Percentiles rank a stretch among this genome's conserved stretches.
These are phyloP conservation scores for Malus domestica DNA, from an alignment of 306 rosid genomes.

Conservation along the genomic window DNA sequence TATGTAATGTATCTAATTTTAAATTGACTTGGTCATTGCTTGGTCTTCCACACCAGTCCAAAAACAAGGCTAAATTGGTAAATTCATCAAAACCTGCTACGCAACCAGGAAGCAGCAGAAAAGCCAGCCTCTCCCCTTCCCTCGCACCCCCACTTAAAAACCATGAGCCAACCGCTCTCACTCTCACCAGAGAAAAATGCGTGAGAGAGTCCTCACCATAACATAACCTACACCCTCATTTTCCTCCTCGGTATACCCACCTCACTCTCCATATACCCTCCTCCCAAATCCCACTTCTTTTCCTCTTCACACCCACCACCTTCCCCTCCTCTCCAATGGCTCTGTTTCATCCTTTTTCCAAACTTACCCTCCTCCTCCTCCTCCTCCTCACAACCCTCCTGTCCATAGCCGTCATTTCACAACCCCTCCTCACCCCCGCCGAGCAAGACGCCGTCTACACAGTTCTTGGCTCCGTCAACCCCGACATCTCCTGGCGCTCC, in stretches of 20 bases:
- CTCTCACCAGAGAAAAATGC: background rate
- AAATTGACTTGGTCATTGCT: background rate
- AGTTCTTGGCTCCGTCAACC: constrained; percentile 58
- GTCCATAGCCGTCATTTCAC: constrained; percentile 12
- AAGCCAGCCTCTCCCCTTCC: background rate
- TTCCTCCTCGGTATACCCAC: background rate
- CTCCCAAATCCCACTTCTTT: background rate
- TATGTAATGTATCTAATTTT: too few relatives aligned
- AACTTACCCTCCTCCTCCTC: background rate
- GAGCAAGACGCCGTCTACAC: constrained; percentile 45
- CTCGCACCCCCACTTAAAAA: background rate
- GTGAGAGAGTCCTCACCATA: background rate
- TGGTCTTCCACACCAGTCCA: background rate
- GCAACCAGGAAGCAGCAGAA: background rate
- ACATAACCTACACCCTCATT: background rate
- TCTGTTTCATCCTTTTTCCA: background rate
- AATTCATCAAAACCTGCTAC: background rate
- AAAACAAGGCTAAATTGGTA: background rate
- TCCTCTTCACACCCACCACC: background rate
- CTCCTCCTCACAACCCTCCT: background rate
- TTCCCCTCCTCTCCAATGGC: constrained; percentile 30
- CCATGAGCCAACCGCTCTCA: background rate
- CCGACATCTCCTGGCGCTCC: constrained; percentile 53
- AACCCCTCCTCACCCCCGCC: constrained; percentile 24
- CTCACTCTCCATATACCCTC: background rate